These are phyloP conservation scores for Fusarium sp. DNA, from an alignment of 2,329 filamentous ascomycete genomes.

Conservation along the genomic window DNA sequence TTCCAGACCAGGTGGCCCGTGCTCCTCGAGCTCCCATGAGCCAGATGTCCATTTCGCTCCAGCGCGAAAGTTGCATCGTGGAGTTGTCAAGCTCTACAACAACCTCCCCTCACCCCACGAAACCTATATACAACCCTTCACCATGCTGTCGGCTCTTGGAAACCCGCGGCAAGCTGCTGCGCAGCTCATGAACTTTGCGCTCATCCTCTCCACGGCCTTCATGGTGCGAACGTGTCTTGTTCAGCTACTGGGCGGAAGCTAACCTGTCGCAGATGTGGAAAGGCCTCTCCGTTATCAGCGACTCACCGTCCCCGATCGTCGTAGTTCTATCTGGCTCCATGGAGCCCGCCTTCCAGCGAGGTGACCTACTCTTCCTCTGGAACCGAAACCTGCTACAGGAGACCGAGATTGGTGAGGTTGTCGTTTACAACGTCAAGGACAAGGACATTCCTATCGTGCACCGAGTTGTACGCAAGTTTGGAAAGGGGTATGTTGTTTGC, in stretches of 20 bases:
- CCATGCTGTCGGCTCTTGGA: slow-evolving; percentile 74
- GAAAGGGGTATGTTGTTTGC: slow-evolving; percentile 57
- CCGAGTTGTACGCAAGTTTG: slow-evolving; percentile 81
- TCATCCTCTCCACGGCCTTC: slow-evolving; percentile 90
- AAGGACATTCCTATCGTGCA: slow-evolving; percentile 99
- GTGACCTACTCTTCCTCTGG: slow-evolving; percentile 80
- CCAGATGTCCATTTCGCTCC: slow-evolving; percentile 35
- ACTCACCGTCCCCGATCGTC: slow-evolving; percentile 81
- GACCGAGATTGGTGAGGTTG: slow-evolving; percentile 65
- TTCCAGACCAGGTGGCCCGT: slow-evolving; percentile 16
- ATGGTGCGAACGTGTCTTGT: slow-evolving; percentile 64
- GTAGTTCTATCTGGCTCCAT: slow-evolving; percentile 86
- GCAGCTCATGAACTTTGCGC: slow-evolving; percentile 88
- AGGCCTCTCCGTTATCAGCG: slow-evolving; percentile 79
- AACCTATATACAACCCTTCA: neutral
- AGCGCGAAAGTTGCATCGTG: slow-evolving; percentile 27
- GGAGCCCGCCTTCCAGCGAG: slow-evolving; percentile 84
- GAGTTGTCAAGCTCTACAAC: slow-evolving; percentile 28
- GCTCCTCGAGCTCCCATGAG: slow-evolving; percentile 29
- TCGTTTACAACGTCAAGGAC: slow-evolving; percentile 80
- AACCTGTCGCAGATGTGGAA: slow-evolving; percentile 75
- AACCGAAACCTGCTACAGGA: slow-evolving; percentile 71
- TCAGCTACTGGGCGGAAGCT: neutral
- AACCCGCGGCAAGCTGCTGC: slow-evolving; percentile 83
- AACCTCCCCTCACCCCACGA: neutral